Conservation (phyloP, 2,329 filamentous ascomycete species). For the Hypoxylon sp. region DNA sequence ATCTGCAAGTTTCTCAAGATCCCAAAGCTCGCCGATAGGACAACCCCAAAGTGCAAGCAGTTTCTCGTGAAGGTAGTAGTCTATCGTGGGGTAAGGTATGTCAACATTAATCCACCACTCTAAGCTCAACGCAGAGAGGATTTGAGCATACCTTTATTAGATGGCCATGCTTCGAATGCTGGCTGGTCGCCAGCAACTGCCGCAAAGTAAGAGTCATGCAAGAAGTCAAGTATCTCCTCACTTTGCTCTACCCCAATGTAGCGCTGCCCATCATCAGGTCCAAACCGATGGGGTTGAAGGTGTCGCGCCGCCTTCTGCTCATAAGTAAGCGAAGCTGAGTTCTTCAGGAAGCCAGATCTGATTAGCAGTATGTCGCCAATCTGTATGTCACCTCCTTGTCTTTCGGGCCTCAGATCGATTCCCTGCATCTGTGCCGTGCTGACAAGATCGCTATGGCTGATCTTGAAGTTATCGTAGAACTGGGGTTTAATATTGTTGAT, state of each 20-base stretch:
- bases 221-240: constrained; percentile 37
- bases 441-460: constrained; percentile 29
- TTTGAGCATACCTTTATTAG: constrained; percentile 23
- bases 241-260: constrained; percentile 39
- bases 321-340: constrained; percentile 27
- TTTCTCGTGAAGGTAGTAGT: constrained; percentile 40
- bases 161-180: constrained; percentile 39
- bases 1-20: constrained; percentile 36
- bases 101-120: not conserved
- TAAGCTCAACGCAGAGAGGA: not conserved
- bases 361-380: constrained; percentile 35
- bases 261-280: constrained; percentile 31
- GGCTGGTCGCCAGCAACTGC: constrained; percentile 37
- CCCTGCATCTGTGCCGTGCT: constrained; percentile 26
- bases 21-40: constrained; percentile 39
- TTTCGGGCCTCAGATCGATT: constrained; percentile 30
- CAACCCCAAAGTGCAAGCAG: constrained; percentile 38
- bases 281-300: constrained; percentile 16
- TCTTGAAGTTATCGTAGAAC: constrained; percentile 30
- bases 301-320: constrained; percentile 30
- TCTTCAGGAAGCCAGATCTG: constrained; percentile 35
- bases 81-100: not conserved
- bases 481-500: constrained; percentile 30
- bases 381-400: constrained; percentile 30
- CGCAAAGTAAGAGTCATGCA: constrained; percentile 40